Evolutionary conservation across 257 asterid genomes (phyloP), one percentile per base, ranked within the genome.

Genomic region (Cinchona pubescens): DNA sequence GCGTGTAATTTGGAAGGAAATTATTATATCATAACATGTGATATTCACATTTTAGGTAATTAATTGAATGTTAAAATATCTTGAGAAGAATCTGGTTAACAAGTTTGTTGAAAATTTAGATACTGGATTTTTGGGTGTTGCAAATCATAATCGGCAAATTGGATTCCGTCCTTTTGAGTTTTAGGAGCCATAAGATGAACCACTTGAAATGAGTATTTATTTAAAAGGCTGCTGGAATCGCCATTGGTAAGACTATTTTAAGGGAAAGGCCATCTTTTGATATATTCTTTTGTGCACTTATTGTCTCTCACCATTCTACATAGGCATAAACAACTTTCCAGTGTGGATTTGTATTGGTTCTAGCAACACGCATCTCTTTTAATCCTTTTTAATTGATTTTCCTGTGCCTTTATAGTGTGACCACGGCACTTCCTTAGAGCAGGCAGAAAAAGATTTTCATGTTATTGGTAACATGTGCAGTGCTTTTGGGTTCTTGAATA

Each of bases 381-480:
- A 40, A 13, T 37, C 42, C 46, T 51, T 35, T 49, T 18, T 14
- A 27, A 42, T 48, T 45, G 37, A 62, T 74, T 65, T 51, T 21
- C 48, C 29, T 62, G 9, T 61, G 5, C 58, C 19, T 43, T 51
- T 61, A 6, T 30, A 18, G 60, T 73, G 61, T 73, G 70, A 15
- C 32, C 76, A 15, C 69, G 40, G 69, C 30, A 45, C 38, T 61
- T 61, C 6, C n/a, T 49, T n/a, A 72, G 14, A 21, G 53, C 34
- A 51, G 65, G 27, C 43, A 35, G 63, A 32, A 8, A 53, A 43
- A 67, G 69, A 29, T 18, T 62, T 55, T 55, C 29, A 21, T 5
- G 62, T 19, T 40, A 59, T 15, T 68, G 72, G 62, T 55, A 71
- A 77, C 77, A 77, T 51, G 76, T 77, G 81, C 76, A 29, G 11